These are phyloP conservation scores for Candida sanyaensis DNA, from an alignment of 1,139 yeast species.

Conservation along the genomic window DNA sequence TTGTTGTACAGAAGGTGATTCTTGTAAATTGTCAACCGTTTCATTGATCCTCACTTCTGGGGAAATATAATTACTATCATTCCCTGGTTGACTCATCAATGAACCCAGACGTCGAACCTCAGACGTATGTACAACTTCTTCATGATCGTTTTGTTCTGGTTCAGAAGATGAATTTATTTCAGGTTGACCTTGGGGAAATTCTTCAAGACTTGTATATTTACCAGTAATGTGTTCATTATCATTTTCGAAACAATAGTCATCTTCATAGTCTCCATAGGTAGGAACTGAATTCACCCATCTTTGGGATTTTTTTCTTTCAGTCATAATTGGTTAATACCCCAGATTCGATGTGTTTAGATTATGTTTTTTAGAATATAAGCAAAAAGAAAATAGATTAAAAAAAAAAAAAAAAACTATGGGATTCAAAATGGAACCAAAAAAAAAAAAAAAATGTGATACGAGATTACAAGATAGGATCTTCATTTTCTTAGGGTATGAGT, in stretches of 20 bases:
- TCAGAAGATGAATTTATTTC: slow-evolving; percentile 11
- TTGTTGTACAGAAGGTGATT: background rate
- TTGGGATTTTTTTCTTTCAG: slow-evolving; percentile 59
- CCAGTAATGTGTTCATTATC: slow-evolving; percentile 29
- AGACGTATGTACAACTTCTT: slow-evolving; percentile 29
- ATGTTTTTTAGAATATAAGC: no score
- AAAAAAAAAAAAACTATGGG: no score
- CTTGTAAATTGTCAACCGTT: background rate
- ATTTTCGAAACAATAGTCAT: slow-evolving; percentile 32
- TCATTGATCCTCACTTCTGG: background rate
- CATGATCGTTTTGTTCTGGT: background rate
- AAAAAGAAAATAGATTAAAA: no score
- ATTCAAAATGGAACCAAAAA: no score
- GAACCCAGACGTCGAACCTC: background rate
- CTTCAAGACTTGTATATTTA: slow-evolving; percentile 16
- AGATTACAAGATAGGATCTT: no score
- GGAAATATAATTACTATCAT: slow-evolving; percentile 7
- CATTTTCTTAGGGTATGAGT: no score
- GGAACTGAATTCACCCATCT: slow-evolving; percentile 63
- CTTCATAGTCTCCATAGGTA: slow-evolving; percentile 62
- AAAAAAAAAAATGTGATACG: no score
- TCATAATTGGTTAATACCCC: slow-evolving; percentile 20
- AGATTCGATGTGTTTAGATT: no score
- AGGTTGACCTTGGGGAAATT: slow-evolving; percentile 10
- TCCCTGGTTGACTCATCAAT: slow-evolving; percentile 6